Evolutionary conservation across 495 filamentous ascomycete genomes (phyloP), one percentile per base, ranked within the genome.

Genomic region (Penicillium manginii): DNA sequence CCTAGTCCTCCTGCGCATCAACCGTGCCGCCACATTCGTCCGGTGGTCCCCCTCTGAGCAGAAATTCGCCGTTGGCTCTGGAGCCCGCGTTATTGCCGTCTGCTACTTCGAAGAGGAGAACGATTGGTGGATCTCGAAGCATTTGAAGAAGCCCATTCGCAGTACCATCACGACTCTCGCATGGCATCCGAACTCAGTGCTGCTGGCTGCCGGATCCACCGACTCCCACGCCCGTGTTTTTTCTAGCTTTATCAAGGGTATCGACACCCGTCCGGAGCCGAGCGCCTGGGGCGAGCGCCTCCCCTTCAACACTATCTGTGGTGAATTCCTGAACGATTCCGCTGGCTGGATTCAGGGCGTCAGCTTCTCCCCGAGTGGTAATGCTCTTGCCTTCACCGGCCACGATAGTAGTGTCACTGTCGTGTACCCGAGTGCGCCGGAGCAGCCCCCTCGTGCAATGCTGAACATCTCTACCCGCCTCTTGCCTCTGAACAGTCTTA

Each of bases 121-220:
- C 71, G 91, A 98, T 78, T 98, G 96, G 96, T 98, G 94, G 94
- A 93, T 98, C 7, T 97, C 92, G 35, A 98, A 98, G 81, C 94
- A 98, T 73, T 73, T 98, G 57, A 97, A 97, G 84, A 98, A 97
- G 80, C 94, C 96, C 6, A 94, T 98, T 65, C 90, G 94, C 51
- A 93, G 90, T 67, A 98, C 94, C 46, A 91, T 98, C 64, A 97
- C 94, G 42, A 91, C 90, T 2, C 84, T 98, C 18, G 88, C 85
- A 45, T 98, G 94, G 94, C 94, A 98, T 69, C 94, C 96, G 14
- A 98, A 98, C 78, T 93, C 89, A 2, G 96, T 98, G 2, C 85
- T 98, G 12, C 82, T 98, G 6, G 94, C 92, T 2, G 91, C 96
- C 52, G 94, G 94, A 26, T 96, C 91, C 14, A 96, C 94, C 4